Evolutionary conservation across 2,329 filamentous ascomycete genomes (phyloP).

Genomic region (Apiospora hydei): DNA sequence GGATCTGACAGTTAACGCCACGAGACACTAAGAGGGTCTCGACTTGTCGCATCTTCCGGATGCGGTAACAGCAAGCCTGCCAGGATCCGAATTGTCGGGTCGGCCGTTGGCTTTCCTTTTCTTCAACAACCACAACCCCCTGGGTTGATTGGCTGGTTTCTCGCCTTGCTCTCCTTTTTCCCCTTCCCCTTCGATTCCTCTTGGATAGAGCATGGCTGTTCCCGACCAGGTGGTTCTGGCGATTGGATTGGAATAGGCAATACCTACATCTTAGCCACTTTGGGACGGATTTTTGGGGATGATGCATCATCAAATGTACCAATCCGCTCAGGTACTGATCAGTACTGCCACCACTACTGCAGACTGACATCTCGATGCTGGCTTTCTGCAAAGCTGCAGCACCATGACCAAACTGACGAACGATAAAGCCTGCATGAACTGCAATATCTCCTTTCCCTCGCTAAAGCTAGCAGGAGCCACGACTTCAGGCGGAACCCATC

Average conservation of each 20-base stretch:
- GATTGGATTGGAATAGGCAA: background rate
- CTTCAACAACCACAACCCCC: background rate
- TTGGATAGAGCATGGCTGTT: background rate
- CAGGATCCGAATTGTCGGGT: slow-evolving; percentile 16
- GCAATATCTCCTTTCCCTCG: background rate
- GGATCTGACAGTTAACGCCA: slow-evolving; percentile 4
- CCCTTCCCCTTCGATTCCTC: background rate
- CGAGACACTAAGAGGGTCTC: slow-evolving; percentile 15
- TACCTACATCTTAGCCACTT: background rate
- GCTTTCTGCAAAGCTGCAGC: background rate
- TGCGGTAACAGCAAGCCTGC: slow-evolving; percentile 5
- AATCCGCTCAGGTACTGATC: background rate
- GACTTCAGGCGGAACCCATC: slow-evolving; percentile 1
- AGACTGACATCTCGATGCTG: background rate
- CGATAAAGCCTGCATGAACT: background rate
- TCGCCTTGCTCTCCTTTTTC: background rate
- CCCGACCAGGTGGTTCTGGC: background rate
- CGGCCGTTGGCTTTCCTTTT: slow-evolving; percentile 10
- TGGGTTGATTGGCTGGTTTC: background rate
- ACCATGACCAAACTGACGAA: background rate
- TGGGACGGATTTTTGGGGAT: background rate
- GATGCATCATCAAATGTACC: too few relatives aligned
- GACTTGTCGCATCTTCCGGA: background rate
- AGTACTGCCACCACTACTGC: background rate
- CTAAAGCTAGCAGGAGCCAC: background rate